Percentiles rank a stretch among this genome's conserved stretches.
Evolutionary conservation across 805 yeast genomes (phyloP).

Genomic region (Metschnikowia santaceciliae): DNA sequence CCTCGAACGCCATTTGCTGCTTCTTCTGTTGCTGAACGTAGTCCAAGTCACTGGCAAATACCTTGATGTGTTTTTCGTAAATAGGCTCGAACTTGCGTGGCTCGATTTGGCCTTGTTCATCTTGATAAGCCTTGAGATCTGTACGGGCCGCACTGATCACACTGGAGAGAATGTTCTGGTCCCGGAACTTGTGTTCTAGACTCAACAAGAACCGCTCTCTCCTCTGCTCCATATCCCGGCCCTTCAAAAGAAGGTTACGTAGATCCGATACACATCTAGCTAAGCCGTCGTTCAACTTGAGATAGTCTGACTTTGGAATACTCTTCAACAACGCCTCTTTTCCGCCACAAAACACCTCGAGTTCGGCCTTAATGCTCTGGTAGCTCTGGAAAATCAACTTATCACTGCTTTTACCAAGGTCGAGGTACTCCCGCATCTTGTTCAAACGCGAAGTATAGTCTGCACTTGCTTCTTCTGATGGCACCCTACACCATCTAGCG

Average conservation of each 20-base stretch:
- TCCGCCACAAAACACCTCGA: conserved; percentile 45
- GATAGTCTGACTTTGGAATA: conserved; percentile 40
- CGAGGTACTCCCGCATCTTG: conserved; percentile 46
- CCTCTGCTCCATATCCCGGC: conserved; percentile 28
- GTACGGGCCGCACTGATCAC: conserved; percentile 46
- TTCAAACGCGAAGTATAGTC: conserved; percentile 37
- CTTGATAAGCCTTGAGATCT: conserved; percentile 13
- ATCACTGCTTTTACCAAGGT: conserved; percentile 63
- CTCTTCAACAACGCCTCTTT: conserved; percentile 26
- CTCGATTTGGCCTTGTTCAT: conserved; percentile 20
- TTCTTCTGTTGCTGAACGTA: conserved; percentile 39
- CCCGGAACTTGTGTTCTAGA: conserved; percentile 42
- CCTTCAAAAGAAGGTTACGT: conserved; percentile 29
- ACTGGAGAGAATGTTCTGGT: conserved; percentile 49
- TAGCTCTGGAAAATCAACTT: conserved; percentile 45
- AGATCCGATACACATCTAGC: conserved; percentile 31
- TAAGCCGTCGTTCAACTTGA: conserved; percentile 30
- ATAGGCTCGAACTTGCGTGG: conserved; percentile 32
- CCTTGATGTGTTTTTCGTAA: conserved; percentile 40
- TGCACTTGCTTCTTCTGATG: conserved; percentile 43
- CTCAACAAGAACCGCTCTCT: conserved; percentile 40
- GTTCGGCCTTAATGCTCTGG: conserved; percentile 41
- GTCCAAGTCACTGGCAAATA: conserved; percentile 48
- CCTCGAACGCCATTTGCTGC: conserved; percentile 23
- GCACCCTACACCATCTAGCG: conserved; percentile 48